Percentiles rank a stretch among this genome's conserved stretches.
Evolutionary conservation across 2,329 filamentous ascomycete genomes (phyloP).

Genomic region (Ceratocystis harringtonii): DNA sequence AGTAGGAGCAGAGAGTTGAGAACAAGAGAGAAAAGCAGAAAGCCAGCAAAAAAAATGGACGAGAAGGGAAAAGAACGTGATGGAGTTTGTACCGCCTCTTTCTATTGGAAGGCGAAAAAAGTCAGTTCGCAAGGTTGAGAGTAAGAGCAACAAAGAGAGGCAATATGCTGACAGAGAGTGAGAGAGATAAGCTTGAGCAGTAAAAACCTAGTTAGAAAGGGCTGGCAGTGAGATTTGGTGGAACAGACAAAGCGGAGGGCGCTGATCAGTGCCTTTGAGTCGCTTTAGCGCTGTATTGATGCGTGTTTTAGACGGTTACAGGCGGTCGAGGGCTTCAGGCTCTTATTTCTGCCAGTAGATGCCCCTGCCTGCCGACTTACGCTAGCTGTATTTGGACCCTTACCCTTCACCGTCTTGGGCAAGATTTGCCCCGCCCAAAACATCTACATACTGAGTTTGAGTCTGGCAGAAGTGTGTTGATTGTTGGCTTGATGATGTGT

Average conservation of each 20-base stretch:
- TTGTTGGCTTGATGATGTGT: no score
- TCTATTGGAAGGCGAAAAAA: neutral
- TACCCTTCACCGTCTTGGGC: no score
- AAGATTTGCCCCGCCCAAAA: no score
- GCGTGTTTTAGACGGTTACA: neutral
- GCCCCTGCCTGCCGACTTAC: no score
- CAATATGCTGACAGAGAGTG: neutral
- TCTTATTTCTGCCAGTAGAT: no score
- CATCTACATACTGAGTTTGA: no score
- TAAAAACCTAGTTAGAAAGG: neutral
- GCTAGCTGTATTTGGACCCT: no score
- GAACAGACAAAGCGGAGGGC: neutral
- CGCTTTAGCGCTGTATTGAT: neutral
- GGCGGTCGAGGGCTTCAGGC: neutral
- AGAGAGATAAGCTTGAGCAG: conserved; percentile 6
- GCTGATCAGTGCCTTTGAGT: no score
- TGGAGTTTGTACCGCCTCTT: neutral
- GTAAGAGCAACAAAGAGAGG: neutral
- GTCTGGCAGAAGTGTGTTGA: no score
- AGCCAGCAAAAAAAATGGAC: neutral
- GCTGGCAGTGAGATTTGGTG: neutral
- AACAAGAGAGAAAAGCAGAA: neutral
- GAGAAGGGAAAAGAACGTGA: conserved; percentile 6
- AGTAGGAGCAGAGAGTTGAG: neutral
- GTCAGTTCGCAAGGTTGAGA: neutral